A percentile compares a stretch with the other conserved stretches of the same genome.
Evolutionary conservation across 768 basidiomycete genomes (phyloP).

Genomic region (Naematelia aurantialba): DNA sequence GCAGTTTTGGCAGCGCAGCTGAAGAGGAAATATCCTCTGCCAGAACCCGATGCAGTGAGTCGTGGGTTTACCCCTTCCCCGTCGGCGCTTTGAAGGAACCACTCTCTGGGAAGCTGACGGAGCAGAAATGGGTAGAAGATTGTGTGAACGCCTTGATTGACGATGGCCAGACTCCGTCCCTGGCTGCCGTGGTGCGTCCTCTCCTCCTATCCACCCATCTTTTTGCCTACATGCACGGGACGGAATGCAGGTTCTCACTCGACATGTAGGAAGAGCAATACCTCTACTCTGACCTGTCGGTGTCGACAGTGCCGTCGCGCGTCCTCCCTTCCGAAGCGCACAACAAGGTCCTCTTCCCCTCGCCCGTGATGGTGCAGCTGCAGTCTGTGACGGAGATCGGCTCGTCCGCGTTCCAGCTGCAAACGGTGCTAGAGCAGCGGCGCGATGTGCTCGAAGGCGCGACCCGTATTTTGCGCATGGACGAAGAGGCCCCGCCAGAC

Average conservation of each 20-base stretch:
- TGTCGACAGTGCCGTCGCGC: conserved; percentile 34
- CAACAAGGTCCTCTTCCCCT: conserved; percentile 24
- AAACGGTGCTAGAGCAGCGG: conserved; percentile 63
- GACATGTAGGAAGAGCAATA: conserved; percentile 33
- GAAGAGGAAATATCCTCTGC: neutral
- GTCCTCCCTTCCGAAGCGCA: conserved; percentile 19
- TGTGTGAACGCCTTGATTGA: neutral
- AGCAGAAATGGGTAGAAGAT: neutral
- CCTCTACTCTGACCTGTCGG: conserved; percentile 38
- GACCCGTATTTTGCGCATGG: conserved; percentile 41
- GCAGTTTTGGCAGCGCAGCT: neutral
- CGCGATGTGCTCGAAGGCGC: conserved; percentile 54
- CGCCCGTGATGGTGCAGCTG: conserved; percentile 58
- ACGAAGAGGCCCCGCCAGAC: conserved; percentile 28
- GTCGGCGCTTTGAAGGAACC: no score
- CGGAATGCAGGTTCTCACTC: no score
- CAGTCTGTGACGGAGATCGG: conserved; percentile 76
- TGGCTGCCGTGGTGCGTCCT: neutral
- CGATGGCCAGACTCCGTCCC: neutral
- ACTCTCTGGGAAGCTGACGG: no score
- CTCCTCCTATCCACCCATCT: no score
- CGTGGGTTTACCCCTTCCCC: neutral
- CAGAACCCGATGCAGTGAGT: neutral
- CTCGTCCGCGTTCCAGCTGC: conserved; percentile 72
- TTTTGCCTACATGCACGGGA: no score